A percentile compares a stretch with the other conserved stretches of the same genome.
phyloP scores from a whole-genome alignment of 257 asterid genomes.

The Agastache rugosa region DNA sequence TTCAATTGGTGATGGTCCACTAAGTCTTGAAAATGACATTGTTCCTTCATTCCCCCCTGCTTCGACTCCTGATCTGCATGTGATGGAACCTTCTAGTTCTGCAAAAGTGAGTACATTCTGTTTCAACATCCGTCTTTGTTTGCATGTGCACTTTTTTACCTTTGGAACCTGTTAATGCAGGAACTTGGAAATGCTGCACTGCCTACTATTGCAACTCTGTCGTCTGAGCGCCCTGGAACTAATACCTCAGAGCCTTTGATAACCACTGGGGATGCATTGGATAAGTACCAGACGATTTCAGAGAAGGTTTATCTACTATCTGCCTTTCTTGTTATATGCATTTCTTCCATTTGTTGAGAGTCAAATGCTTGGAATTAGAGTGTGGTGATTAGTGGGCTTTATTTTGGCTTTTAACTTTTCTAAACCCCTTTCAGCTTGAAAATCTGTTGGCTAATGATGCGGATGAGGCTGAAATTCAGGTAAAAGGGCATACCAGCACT shows the following conservation, averaged over 20 bases:
- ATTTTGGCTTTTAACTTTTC: slow-evolving; percentile 35
- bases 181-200: slow-evolving; percentile 62
- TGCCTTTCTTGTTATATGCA: slow-evolving; percentile 1
- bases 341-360: slow-evolving; percentile 1
- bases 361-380: not conserved
- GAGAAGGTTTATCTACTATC: slow-evolving; percentile 69
- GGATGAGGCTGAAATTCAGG: slow-evolving; percentile 86
- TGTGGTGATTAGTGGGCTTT: slow-evolving; percentile 18
- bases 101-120: slow-evolving; percentile 59
- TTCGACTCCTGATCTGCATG: slow-evolving; percentile 61
- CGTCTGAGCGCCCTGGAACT: slow-evolving; percentile 70
- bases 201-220: slow-evolving; percentile 56
- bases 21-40: slow-evolving; percentile 60
- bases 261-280: slow-evolving; percentile 90
- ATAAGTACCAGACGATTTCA: slow-evolving; percentile 78
- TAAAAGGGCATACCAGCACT: slow-evolving; percentile 25
- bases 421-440: slow-evolving; percentile 69
- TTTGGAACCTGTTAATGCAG: slow-evolving; percentile 43
- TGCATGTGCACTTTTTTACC: slow-evolving; percentile 20
- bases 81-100: slow-evolving; percentile 57
- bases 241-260: slow-evolving; percentile 63
- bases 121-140: slow-evolving; percentile 1
- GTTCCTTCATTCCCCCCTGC: slow-evolving; percentile 56
- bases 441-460: slow-evolving; percentile 64
- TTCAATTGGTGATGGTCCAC: slow-evolving; percentile 61